Evolutionary conservation across 352 stramenopile genomes (phyloP), one percentile per base, ranked within the genome.

Genomic region (Globisporangium sylvaticum): DNA sequence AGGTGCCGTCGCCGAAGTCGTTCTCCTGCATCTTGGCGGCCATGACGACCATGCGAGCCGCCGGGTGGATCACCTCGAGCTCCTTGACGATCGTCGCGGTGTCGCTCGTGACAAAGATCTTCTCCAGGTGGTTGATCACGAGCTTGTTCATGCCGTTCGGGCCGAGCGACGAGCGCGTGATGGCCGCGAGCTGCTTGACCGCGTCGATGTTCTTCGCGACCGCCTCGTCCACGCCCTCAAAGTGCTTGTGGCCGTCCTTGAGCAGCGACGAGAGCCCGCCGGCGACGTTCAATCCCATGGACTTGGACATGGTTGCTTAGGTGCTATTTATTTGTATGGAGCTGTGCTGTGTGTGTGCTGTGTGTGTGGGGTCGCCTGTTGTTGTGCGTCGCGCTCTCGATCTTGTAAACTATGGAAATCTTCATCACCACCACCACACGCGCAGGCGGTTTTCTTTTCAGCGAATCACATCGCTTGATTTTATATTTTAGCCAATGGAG

Each of bases 131-230:
- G 87, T 99, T 99, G 64, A 99, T 98, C 59, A 99, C 96, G 56
- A 99, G 90, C 84, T 99, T 99, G 84, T 99, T 99, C 90, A 99
- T 98, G 69, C 97, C 98, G 79, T 99, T 99, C 6, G 98, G 98
- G 20, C 98, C 98, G 61, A 99, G 83, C 71, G 95, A 99, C 63
- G 97, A 99, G 62, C 90, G 88, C 31, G 98, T 97, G 87, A 99
- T 99, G 48, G 88, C 89, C 39, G 96, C 97, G 46, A 99, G 89
- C 84, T 99, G 93, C 81, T 98, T 98, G 46, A 97, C 97, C 29
- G 98, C 98, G 65, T 98, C 93, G 69, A 99, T 99, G 83, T 99
- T 99, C 70, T 97, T 97, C 63, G 99, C 86, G 54, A 98, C 97
- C 37, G 96, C 97, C 74, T 97, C 94, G 70, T 98, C 90, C 58